phyloP scores from a whole-genome alignment of 2,329 filamentous ascomycete genomes.

The Daldinia eschscholtzii region DNA sequence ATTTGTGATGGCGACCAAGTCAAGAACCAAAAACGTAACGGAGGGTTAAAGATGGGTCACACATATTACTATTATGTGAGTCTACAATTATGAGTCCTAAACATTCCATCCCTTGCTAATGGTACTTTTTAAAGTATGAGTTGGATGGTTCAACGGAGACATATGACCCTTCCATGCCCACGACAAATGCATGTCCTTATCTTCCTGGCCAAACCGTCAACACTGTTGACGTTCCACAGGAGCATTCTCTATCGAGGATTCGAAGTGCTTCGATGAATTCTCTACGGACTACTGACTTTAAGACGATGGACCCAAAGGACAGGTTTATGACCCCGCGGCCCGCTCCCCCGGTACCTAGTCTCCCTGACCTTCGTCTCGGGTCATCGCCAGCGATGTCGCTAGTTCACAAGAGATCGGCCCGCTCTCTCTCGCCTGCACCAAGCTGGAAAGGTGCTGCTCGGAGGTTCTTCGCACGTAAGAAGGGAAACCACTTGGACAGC shows the following conservation, averaged over 20 bases:
- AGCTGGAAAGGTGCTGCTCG: conserved; percentile 61
- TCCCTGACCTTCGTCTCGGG: conserved; percentile 54
- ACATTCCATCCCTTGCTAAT: conserved; percentile 41
- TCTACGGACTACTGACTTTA: conserved; percentile 68
- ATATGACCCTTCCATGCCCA: conserved; percentile 78
- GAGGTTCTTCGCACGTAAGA: conserved; percentile 63
- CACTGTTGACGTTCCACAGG: conserved; percentile 81
- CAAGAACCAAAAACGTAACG: conserved; percentile 71
- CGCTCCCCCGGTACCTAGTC: conserved; percentile 62
- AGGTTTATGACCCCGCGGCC: conserved; percentile 79
- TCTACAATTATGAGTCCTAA: conserved; percentile 42
- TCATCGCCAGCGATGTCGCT: conserved; percentile 52
- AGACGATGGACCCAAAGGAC: conserved; percentile 82
- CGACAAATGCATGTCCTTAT: conserved; percentile 84
- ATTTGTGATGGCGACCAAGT: conserved; percentile 79
- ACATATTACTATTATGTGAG: conserved; percentile 97
- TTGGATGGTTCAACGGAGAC: conserved; percentile 82
- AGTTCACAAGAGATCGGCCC: conserved; percentile 55
- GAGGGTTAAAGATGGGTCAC: conserved; percentile 90
- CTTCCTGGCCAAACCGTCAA: conserved; percentile 91
- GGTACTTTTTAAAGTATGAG: conserved; percentile 73
- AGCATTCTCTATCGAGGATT: conserved; percentile 67
- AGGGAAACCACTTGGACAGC: conserved; percentile 52
- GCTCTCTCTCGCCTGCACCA: conserved; percentile 63
- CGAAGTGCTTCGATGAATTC: conserved; percentile 76